Evolutionary conservation across 768 basidiomycete species (phyloP).

Genomic region (Hericium erinaceus): DNA sequence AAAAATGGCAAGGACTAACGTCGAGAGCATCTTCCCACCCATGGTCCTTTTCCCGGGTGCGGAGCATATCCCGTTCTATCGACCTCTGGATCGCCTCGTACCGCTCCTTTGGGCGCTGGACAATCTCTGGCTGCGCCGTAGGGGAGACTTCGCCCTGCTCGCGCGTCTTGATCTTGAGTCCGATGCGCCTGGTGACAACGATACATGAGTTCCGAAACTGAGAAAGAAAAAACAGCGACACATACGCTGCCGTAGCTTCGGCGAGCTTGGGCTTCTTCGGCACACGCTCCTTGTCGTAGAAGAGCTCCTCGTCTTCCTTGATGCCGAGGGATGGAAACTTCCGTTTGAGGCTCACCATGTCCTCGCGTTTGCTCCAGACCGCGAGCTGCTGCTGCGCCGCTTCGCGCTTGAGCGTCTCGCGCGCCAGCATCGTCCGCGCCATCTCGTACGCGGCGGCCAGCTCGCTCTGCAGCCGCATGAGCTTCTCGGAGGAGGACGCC

Average conservation of each 20-base stretch:
- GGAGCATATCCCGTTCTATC: constrained; percentile 51
- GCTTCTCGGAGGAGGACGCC: constrained; percentile 80
- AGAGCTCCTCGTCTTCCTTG: constrained; percentile 56
- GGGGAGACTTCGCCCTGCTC: constrained; percentile 34
- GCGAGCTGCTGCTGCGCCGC: constrained; percentile 43
- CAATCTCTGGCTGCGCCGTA: constrained; percentile 35
- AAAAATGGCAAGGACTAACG: constrained; percentile 31
- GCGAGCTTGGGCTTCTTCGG: constrained; percentile 45
- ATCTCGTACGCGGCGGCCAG: constrained; percentile 65
- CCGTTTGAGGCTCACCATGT: constrained; percentile 72
- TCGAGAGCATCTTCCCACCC: constrained; percentile 86
- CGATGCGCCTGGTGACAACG: constrained; percentile 29
- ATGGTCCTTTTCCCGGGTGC: constrained; percentile 60
- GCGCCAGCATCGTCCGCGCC: constrained; percentile 53
- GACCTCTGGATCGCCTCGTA: constrained; percentile 46
- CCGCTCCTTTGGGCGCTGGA: constrained; percentile 60
- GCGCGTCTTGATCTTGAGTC: constrained; percentile 44
- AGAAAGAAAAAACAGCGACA: constrained; percentile 1
- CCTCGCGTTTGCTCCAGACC: constrained; percentile 74
- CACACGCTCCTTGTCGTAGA: constrained; percentile 62
- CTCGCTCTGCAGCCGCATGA: constrained; percentile 73
- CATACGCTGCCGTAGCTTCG: constrained; percentile 17
- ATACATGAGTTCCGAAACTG: background rate
- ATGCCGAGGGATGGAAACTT: constrained; percentile 53
- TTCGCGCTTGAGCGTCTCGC: constrained; percentile 74